phyloP scores from a whole-genome alignment of 208 protist genomes.

The Trichomonas gallinae region DNA sequence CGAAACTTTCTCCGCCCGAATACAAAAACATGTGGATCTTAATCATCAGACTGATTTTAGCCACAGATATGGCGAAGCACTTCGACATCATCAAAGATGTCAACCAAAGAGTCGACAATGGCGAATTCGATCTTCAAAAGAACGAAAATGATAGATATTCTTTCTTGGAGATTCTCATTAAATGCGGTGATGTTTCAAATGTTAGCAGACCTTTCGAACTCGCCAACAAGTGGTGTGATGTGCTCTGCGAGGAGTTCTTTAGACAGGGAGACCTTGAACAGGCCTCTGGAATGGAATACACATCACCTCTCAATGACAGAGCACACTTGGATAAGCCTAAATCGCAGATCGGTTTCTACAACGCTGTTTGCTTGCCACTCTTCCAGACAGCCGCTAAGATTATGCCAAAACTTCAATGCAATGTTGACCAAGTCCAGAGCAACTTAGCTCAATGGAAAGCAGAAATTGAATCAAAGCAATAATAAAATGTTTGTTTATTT shows the following conservation, averaged over 20 bases:
- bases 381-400: background rate
- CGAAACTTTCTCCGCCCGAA: slow-evolving; percentile 25
- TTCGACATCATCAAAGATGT: slow-evolving; percentile 34
- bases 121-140: background rate
- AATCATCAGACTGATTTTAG: slow-evolving; percentile 41
- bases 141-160: background rate
- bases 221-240: background rate
- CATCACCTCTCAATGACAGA: background rate
- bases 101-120: background rate
- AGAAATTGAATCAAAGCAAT: background rate
- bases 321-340: slow-evolving; percentile 7
- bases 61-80: slow-evolving; percentile 48
- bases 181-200: background rate
- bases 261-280: background rate
- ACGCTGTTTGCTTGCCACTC: background rate
- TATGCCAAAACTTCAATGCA: background rate
- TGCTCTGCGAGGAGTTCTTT: slow-evolving; percentile 10
- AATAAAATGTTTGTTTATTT: background rate
- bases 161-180: background rate
- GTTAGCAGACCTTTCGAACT: background rate
- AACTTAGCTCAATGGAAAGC: background rate
- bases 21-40: slow-evolving; percentile 37
- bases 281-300: background rate
- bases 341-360: background rate
- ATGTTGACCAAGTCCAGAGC: background rate